phyloP scores from a whole-genome alignment of 129 eudicot genomes.

The Pulicaria dysenterica region DNA sequence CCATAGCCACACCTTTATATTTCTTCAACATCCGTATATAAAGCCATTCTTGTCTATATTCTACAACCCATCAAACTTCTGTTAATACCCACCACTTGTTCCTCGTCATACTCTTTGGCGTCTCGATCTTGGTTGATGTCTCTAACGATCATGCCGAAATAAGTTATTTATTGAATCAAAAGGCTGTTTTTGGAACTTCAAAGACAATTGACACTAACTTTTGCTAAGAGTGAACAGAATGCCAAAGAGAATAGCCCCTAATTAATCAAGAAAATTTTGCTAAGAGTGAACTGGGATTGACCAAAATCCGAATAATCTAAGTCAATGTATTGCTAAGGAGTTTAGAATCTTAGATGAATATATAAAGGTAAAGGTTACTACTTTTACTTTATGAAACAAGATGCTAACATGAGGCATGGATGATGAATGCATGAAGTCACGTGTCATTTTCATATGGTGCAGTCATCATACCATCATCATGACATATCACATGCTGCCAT shows the following conservation, averaged over 20 bases:
- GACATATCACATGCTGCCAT: constrained; percentile 24
- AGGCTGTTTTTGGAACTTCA: neutral
- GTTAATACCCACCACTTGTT: neutral
- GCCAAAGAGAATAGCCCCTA: too few relatives aligned
- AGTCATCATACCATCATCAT: constrained; percentile 34
- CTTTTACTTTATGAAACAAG: neutral
- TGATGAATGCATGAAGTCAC: constrained; percentile 35
- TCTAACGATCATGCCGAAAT: neutral
- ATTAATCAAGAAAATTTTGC: too few relatives aligned
- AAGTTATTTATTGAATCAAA: neutral
- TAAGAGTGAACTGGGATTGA: neutral
- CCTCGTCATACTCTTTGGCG: neutral
- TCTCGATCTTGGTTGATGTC: constrained; percentile 1
- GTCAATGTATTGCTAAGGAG: constrained; percentile 1
- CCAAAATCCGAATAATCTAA: too few relatives aligned
- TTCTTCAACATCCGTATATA: constrained; percentile 14
- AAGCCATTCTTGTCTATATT: neutral
- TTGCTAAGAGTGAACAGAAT: neutral
- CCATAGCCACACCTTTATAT: constrained; percentile 22
- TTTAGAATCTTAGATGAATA: neutral
- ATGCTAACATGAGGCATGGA: constrained; percentile 21
- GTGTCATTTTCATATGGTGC: neutral
- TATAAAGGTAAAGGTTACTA: neutral
- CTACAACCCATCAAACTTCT: neutral
- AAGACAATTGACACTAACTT: neutral